These are phyloP conservation scores for Diaporthe citrichinensis DNA, from an alignment of 2,329 filamentous ascomycete species.

Conservation along the genomic window DNA sequence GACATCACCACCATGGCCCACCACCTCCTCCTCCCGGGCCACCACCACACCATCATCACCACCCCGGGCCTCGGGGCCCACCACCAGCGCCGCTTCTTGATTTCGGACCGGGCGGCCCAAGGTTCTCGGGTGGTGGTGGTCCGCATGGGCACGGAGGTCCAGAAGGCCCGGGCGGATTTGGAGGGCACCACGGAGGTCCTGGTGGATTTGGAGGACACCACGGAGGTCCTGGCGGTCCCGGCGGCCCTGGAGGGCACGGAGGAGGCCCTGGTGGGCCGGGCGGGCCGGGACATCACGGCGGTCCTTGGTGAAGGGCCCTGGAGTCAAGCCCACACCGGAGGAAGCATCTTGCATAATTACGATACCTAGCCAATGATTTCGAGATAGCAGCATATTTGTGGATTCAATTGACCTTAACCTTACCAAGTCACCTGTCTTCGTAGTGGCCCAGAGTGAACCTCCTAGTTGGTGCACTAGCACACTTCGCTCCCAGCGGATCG, in stretches of 20 bases:
- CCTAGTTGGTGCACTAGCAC: background rate
- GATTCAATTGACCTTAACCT: too few species aligned
- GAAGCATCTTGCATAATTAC: background rate
- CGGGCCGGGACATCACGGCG: constrained; percentile 1
- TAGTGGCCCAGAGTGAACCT: background rate
- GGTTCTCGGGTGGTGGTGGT: background rate
- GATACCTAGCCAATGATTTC: background rate
- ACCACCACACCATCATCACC: background rate
- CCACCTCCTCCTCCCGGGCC: constrained; percentile 2
- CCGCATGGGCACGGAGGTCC: background rate
- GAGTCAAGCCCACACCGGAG: background rate
- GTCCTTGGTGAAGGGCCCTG: background rate
- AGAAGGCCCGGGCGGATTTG: background rate
- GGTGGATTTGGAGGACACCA: background rate
- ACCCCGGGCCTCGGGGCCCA: background rate
- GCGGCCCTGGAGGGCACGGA: background rate
- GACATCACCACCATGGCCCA: constrained; percentile 2
- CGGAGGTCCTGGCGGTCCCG: background rate
- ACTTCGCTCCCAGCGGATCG: too few species aligned
- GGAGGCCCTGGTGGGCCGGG: background rate
- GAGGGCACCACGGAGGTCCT: background rate
- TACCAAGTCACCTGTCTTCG: background rate
- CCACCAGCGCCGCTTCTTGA: background rate
- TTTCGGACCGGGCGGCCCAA: background rate
- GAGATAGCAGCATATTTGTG: background rate